Conservation (phyloP, 306 rosid species). For the Acacia melanoxylon region DNA sequence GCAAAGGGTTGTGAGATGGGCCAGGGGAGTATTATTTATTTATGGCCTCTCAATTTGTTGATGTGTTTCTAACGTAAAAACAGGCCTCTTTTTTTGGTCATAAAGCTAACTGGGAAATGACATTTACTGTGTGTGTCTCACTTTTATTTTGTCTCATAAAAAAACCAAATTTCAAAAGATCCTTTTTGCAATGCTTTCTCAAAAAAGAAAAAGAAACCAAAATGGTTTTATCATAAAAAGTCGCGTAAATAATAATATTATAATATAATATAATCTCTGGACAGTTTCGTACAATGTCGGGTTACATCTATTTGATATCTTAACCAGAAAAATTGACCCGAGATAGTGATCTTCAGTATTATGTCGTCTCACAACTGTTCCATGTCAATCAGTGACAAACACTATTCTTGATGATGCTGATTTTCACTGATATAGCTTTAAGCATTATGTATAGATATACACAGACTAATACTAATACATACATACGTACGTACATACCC, state of each 20-base stretch:
- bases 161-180: constrained; percentile 1
- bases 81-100: neutral
- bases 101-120: neutral
- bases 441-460: neutral
- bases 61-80: neutral
- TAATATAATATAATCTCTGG: neutral
- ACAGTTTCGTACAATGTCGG: neutral
- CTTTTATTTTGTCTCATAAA: neutral
- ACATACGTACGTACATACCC: neutral
- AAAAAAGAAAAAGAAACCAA: no score
- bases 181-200: neutral
- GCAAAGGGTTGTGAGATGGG: neutral
- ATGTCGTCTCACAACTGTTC: neutral
- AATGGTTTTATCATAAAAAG: no score
- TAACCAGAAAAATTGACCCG: neutral
- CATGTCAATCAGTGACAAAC: neutral
- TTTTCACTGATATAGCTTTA: neutral
- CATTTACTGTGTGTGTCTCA: constrained; percentile 6
- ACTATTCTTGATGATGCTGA: neutral
- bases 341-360: neutral
- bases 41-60: neutral
- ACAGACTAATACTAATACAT: neutral
- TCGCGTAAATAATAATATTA: neutral
- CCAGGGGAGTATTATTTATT: neutral
- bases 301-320: neutral